Conservation (phyloP, 2,329 filamentous ascomycete genomes). For the Botryotinia convoluta region DNA sequence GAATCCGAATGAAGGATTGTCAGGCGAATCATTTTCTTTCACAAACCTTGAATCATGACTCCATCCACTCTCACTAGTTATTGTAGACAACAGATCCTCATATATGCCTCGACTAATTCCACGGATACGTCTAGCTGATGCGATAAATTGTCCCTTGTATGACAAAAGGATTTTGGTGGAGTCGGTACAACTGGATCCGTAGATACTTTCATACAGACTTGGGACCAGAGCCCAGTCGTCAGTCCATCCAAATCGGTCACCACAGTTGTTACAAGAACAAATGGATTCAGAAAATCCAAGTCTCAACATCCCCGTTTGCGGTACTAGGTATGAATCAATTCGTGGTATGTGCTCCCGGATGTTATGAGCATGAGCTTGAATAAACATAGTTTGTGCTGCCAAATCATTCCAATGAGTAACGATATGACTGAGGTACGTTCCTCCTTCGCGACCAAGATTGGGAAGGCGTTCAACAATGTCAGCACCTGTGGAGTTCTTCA, state of each 20-base stretch:
- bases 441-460: constrained; percentile 48
- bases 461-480: constrained; percentile 32
- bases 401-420: constrained; percentile 44
- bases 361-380: constrained; percentile 47
- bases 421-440: constrained; percentile 49
- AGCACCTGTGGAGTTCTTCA: constrained; percentile 30
- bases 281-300: constrained; percentile 41
- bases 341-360: constrained; percentile 41
- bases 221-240: constrained; percentile 41
- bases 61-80: constrained; percentile 31
- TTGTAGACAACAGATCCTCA: constrained; percentile 25
- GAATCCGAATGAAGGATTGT: constrained; percentile 36
- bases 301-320: constrained; percentile 47
- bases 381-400: constrained; percentile 47
- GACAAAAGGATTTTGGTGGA: constrained; percentile 39
- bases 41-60: constrained; percentile 26
- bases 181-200: constrained; percentile 30
- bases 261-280: constrained; percentile 43
- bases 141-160: constrained; percentile 50
- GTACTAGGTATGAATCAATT: constrained; percentile 43
- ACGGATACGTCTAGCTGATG: constrained; percentile 45
- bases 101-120: constrained; percentile 33
- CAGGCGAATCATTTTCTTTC: constrained; percentile 23
- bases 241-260: constrained; percentile 43
- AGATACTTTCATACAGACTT: constrained; percentile 37